Base-by-base conservation (phyloP, 345 rosid species). In the Lumnitzera littorea region DNA sequence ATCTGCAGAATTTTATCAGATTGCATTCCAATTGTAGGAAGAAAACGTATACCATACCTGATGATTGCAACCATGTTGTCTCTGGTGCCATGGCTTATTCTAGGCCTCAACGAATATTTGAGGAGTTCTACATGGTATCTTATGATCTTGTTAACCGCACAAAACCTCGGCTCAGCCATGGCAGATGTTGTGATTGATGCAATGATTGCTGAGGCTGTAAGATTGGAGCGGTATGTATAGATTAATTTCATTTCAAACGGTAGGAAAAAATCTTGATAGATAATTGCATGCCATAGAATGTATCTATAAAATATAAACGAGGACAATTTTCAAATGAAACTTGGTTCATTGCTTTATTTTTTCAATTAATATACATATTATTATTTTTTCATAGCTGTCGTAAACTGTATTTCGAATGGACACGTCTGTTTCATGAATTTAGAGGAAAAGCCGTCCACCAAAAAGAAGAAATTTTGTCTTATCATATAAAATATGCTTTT, bases 171-270 rank as follows among this genome's bases (percentile, higher is more conserved):
- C 55, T 84, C 96, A 7, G 99, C 97, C 11, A 88, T 90, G 95
- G 96, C 96, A 24, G 97, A 94, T 83, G 97, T 88, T 68, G 97
- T 94, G 63, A 70, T 90, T 13, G 99, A 90, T 74, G 99, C 96
- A 51, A 94, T 94, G 99, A 88, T 88, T 15, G 99, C 99, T 7
- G 97, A 94, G 81, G 95, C 99, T 14, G 90, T 84, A 59, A 78
- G 90, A 73, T 67, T 53, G 25, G 96, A 94, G 66, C 62, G 80
- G 99, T 94, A 74, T 31, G 78, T 64, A 36, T 52, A 15, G 41
- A 36, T 53, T 36, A 36, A 5, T 5, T 36, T 36, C 43, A 36
- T 36, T 36, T 36, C 43, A 36, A 36, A 36, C 9, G 43, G 43
- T 36, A 9, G 1, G 9, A 36, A 36, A 5, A 36, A 36, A 36